Conservation (phyloP, 768 basidiomycete genomes). For the Neoboletus brunneissimus region DNA sequence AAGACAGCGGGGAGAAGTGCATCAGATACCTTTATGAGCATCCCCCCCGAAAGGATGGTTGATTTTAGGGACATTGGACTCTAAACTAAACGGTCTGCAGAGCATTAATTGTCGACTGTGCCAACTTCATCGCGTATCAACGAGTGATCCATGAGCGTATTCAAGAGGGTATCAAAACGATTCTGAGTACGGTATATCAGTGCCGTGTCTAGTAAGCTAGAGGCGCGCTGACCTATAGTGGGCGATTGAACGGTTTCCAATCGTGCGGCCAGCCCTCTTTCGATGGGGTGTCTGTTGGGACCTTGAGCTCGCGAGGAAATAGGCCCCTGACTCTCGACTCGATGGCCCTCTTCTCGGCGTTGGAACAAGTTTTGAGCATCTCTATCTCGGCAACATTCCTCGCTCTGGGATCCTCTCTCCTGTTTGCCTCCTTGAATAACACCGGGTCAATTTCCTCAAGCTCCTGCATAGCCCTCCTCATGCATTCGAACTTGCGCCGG, state of each 20-base stretch:
- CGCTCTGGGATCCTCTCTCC: slow-evolving; percentile 68
- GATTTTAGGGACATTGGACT: slow-evolving; percentile 31
- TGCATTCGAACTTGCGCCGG: slow-evolving; percentile 73
- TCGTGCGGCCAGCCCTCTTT: slow-evolving; percentile 82
- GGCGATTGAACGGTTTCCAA: slow-evolving; percentile 68
- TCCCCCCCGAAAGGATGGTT: slow-evolving; percentile 32
- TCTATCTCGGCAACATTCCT: slow-evolving; percentile 56
- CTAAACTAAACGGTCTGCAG: slow-evolving; percentile 16
- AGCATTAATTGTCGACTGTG: slow-evolving; percentile 2
- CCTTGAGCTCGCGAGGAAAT: slow-evolving; percentile 83
- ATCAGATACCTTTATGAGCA: slow-evolving; percentile 34
- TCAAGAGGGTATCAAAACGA: not conserved
- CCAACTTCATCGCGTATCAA: slow-evolving; percentile 1
- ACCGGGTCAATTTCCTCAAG: slow-evolving; percentile 50
- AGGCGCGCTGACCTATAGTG: slow-evolving; percentile 32
- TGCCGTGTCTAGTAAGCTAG: not conserved
- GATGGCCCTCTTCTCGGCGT: slow-evolving; percentile 62
- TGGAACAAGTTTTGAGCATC: slow-evolving; percentile 58
- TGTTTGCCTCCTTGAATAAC: slow-evolving; percentile 70
- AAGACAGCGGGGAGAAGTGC: slow-evolving; percentile 53
- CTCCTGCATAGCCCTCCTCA: slow-evolving; percentile 84
- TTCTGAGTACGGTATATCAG: slow-evolving; percentile 5
- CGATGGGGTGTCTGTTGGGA: slow-evolving; percentile 84
- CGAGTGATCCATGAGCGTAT: not conserved
- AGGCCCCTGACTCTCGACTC: slow-evolving; percentile 78